A percentile compares a stretch with the other conserved stretches of the same genome.
Evolutionary conservation across 768 basidiomycete species (phyloP).

Genomic region (Lanmaoa rubissima): DNA sequence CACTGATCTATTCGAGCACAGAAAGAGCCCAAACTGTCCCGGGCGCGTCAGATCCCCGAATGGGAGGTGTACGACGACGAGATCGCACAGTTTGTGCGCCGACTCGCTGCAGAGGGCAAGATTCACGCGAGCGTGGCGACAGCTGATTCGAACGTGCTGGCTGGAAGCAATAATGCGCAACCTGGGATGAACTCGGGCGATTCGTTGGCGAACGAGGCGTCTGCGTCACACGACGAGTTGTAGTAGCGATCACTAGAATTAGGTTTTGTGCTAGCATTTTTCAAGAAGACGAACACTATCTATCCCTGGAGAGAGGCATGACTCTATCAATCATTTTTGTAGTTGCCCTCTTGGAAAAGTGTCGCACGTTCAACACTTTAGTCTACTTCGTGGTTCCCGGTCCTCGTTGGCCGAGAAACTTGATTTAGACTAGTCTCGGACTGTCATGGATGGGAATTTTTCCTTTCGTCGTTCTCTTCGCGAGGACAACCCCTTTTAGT

Average conservation of each 20-base stretch:
- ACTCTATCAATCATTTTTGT: neutral
- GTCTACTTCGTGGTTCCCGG: constrained; percentile 27
- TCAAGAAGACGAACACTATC: neutral
- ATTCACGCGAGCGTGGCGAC: constrained; percentile 66
- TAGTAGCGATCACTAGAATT: constrained; percentile 1
- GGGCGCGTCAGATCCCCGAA: constrained; percentile 94
- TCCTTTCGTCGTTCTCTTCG: neutral
- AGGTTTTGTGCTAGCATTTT: neutral
- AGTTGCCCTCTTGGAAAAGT: no score
- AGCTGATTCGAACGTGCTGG: constrained; percentile 68
- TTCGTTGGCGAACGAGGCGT: neutral
- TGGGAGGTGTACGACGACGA: constrained; percentile 95
- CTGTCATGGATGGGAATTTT: constrained; percentile 11
- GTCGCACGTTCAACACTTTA: constrained; percentile 10
- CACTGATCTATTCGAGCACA: constrained; percentile 33
- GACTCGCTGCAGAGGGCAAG: constrained; percentile 66
- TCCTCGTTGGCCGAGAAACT: constrained; percentile 19
- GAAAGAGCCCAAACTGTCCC: constrained; percentile 95
- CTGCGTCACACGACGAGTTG: constrained; percentile 19
- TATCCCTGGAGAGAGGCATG: neutral
- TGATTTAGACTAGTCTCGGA: constrained; percentile 28
- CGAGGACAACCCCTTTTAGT: constrained; percentile 1
- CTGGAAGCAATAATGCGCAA: constrained; percentile 45
- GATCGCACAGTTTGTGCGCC: constrained; percentile 78
- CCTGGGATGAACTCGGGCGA: neutral